Base-by-base conservation (phyloP, 2,329 filamentous ascomycete genomes). In the Tolypocladium amazonense region DNA sequence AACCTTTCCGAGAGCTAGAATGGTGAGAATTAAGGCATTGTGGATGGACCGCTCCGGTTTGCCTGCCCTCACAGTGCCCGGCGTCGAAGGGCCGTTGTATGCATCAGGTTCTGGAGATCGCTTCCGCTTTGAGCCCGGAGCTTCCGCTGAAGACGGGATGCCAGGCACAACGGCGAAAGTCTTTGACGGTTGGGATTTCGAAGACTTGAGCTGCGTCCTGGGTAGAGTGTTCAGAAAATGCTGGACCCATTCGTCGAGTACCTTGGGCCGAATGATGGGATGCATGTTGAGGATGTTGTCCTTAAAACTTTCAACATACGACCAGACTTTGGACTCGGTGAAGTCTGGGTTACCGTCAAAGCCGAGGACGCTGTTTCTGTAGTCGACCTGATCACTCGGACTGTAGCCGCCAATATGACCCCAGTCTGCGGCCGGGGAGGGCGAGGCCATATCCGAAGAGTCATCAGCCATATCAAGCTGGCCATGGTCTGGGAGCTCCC, bases 1-100 rank as follows among this genome's bases (percentile, higher is more conserved):
- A 15, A 97, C 88, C 68, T 91, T 92, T 23, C 94, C 94, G 7
- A 99, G 76, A 0, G 93, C 93, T 58, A 97, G 79, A 1, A 96
- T 85, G 4, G 93, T 79, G 2, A 97, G 80, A 1, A 97, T 84
- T 45, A 97, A 80, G 0, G 92, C 92, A 65, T 90, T 96, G 58
- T 86, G 82, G 20, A 94, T 85, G 9, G 88, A 90, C 58, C 87
- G 79, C 64, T 81, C 82, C 3, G 84, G 84, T 59, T 77, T 77
- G 3, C 78, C 77, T 8, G 76, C 73, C 65, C 79, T 81, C 39
- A 62, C 62, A 38, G 62, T 62, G 23, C 63, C 62, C 62, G 74
- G 62, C 56, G 68, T 73, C 65, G 67, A 62, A 39, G 69, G 65
- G 39, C 60, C 61, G 25, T 73, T 71, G 7, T 67, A 65, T 59